Percentiles rank a stretch among this genome's conserved stretches.
Conservation (phyloP, 257 asterid species). For the Jasminum sambac region DNA sequence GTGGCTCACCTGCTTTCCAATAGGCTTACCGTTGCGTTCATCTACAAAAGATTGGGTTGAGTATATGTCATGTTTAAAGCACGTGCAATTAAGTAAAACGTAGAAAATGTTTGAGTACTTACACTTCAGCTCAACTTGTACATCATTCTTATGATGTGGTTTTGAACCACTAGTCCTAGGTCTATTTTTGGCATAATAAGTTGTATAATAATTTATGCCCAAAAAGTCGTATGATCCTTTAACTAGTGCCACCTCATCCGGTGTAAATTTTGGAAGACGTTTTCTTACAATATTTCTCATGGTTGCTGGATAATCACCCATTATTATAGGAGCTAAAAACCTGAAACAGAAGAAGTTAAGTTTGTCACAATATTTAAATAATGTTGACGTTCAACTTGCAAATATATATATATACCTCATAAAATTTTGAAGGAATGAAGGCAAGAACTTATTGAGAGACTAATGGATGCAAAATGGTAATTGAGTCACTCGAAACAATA, state of each 20-base stretch:
- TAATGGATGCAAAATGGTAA: not conserved
- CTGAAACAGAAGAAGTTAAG: not conserved
- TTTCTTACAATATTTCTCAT: constrained; percentile 22
- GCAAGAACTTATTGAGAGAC: not conserved
- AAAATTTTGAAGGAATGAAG: too few species aligned
- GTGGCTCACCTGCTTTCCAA: constrained; percentile 4
- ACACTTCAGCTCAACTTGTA: not conserved
- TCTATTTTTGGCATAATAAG: not conserved
- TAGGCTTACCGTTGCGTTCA: not conserved
- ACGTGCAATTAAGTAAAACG: too few species aligned
- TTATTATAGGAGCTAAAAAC: constrained; percentile 24
- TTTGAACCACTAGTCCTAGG: too few species aligned
- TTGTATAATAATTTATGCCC: constrained; percentile 22
- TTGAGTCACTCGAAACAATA: too few species aligned
- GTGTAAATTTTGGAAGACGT: constrained; percentile 30
- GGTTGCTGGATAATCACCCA: constrained; percentile 29
- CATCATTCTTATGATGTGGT: constrained; percentile 6
- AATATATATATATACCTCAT: too few species aligned
- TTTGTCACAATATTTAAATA: too few species aligned
- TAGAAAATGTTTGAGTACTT: not conserved
- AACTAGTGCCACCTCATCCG: constrained; percentile 15
- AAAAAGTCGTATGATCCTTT: constrained; percentile 29
- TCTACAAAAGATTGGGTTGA: constrained; percentile 2
- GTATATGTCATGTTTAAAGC: not conserved
- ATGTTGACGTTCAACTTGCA: not conserved